Evolutionary conservation across 768 basidiomycete species (phyloP).

Genomic region (Gelatoporia subvermispora): DNA sequence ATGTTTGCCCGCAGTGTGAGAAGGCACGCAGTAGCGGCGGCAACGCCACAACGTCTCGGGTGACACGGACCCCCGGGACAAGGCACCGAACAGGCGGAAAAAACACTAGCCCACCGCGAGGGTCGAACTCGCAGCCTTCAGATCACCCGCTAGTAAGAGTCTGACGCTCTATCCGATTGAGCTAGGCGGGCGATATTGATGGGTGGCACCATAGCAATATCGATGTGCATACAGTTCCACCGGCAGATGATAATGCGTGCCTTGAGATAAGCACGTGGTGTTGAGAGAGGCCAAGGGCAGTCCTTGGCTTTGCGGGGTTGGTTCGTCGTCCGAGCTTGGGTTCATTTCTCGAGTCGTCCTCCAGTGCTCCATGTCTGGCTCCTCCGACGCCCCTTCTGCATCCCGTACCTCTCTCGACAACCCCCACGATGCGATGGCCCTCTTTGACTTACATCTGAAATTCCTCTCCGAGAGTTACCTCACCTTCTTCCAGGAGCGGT

Average conservation of each 20-base stretch:
- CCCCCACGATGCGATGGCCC: slow-evolving; percentile 42
- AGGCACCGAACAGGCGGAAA: too few relatives aligned
- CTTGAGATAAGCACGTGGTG: neutral
- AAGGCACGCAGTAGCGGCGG: too few relatives aligned
- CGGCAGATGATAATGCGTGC: neutral
- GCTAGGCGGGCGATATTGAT: slow-evolving; percentile 45
- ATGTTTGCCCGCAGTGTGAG: too few relatives aligned
- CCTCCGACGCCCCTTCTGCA: slow-evolving; percentile 16
- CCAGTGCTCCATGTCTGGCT: slow-evolving; percentile 16
- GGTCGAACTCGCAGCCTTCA: slow-evolving; percentile 65
- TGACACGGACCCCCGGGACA: too few relatives aligned
- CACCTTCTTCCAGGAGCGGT: slow-evolving; percentile 85
- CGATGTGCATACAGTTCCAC: too few relatives aligned
- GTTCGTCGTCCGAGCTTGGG: too few relatives aligned
- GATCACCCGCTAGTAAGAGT: slow-evolving; percentile 46
- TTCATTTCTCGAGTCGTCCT: neutral
- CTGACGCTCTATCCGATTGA: slow-evolving; percentile 68
- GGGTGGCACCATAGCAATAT: too few relatives aligned
- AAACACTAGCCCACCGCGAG: slow-evolving; percentile 51
- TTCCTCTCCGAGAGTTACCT: slow-evolving; percentile 74
- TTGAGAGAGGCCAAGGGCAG: too few relatives aligned
- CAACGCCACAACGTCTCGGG: too few relatives aligned
- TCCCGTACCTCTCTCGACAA: slow-evolving; percentile 11
- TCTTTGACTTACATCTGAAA: slow-evolving; percentile 70
- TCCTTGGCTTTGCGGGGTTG: too few relatives aligned